Conservation (phyloP, 1,139 yeast species). For the Sugiyamaella neomexicana region DNA sequence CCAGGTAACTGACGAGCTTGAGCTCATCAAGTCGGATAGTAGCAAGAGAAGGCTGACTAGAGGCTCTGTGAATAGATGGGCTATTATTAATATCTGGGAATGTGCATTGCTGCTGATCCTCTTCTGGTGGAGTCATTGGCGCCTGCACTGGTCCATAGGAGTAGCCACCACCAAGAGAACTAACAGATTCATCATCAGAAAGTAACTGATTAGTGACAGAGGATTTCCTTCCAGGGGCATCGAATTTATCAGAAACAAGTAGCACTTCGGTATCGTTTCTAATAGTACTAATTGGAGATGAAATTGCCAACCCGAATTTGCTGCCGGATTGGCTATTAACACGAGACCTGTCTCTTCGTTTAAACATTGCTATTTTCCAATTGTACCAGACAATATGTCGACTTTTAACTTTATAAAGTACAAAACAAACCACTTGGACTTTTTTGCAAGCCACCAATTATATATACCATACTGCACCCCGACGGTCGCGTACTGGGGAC, state of each 20-base stretch:
- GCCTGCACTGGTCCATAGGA: not conserved
- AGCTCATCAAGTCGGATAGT: conserved; percentile 6
- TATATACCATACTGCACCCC: conserved; percentile 2
- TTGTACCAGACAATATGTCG: not conserved
- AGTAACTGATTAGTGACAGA: not conserved
- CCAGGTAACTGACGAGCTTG: conserved; percentile 26
- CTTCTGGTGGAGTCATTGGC: conserved; percentile 14
- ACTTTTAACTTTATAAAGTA: too few relatives aligned
- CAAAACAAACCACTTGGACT: not conserved
- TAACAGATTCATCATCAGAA: not conserved
- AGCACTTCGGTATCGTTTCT: conserved; percentile 15
- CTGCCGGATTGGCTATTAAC: not conserved
- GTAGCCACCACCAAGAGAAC: not conserved
- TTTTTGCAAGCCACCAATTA: not conserved
- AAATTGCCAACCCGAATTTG: conserved; percentile 15
- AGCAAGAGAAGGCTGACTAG: conserved; percentile 3
- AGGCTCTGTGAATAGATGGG: not conserved
- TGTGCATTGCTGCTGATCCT: not conserved
- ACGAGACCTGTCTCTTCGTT: conserved; percentile 9
- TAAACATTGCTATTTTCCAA: not conserved
- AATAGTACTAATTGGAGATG: conserved; percentile 16
- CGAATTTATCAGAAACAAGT: not conserved
- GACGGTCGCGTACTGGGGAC: not conserved
- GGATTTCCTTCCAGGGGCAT: not conserved
- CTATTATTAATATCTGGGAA: not conserved